Base-by-base conservation (phyloP, 306 rosid genomes). In the Hippophae tibetana region DNA sequence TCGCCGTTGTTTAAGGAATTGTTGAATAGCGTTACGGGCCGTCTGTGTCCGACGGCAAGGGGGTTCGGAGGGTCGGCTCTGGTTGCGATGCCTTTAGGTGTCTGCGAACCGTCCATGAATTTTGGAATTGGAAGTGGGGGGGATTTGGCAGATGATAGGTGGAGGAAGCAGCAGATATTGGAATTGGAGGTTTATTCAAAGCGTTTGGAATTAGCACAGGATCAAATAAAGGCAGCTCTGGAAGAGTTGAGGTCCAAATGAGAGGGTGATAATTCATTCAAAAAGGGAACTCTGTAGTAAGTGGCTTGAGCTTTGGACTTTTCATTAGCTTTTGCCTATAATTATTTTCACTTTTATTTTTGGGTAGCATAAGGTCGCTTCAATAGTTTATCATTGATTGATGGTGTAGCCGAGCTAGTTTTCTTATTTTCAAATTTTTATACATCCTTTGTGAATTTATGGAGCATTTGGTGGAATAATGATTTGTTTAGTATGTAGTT, bases 101-200 rank as follows among this genome's bases (percentile, higher is more conserved):
- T 64, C 7, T 69, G 64, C 5, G 80, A 62, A 42, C 41, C 63
- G 5, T 5, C 18, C 7, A 51, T 74, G 54, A 77, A 54, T 58
- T 69, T 54, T 13, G 62, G 72, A 31, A 4, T 31, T 4, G 4
- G 38, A 31, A 65, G 60, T 6, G 82, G 67, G 57, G 82, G 67
- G 57, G 88, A 70, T 48, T 67, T 13, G 43, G 71, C 14, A 27
- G 84, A 79, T 60, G 89, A 83, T 61, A 65, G 75, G 76, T 74
- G 87, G 86, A 82, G 73, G 76, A 78, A 82, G 65, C 83, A 70
- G 57, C 86, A 63, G 81, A 84, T 88, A 63, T 66, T 74, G 73
- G 94, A 84, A 78, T 69, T 93, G 74, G 95, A 88, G 69, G 94
- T 68, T 53, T 86, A 88, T 71, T 80, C 81, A 31, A 78, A 82